phyloP scores from a whole-genome alignment of 495 filamentous ascomycete species.

The Penicillium cosmopolitanum region DNA sequence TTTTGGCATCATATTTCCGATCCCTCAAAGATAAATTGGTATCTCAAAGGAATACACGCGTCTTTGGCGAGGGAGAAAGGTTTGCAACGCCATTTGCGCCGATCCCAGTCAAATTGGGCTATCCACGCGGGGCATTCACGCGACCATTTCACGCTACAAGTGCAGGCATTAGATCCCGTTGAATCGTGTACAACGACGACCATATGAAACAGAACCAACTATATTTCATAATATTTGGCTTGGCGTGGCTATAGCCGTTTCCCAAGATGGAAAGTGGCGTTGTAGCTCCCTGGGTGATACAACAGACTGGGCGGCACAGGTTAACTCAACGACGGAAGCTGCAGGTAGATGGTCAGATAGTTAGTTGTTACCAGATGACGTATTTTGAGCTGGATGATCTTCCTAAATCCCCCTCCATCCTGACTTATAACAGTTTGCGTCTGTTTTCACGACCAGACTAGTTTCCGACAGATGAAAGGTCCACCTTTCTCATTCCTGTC shows the following conservation, averaged over 20 bases:
- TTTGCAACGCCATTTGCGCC: background rate
- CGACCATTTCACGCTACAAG: background rate
- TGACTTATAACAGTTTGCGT: background rate
- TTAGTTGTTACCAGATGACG: too few species aligned
- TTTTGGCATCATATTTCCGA: too few species aligned
- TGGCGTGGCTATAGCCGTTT: background rate
- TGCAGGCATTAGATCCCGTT: background rate
- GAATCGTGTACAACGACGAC: background rate
- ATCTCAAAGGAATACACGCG: background rate
- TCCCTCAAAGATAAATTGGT: background rate
- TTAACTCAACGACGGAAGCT: background rate
- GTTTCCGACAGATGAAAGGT: background rate
- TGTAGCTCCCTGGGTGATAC: background rate
- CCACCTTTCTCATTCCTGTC: background rate
- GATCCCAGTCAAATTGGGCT: slow-evolving; percentile 1
- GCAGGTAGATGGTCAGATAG: background rate
- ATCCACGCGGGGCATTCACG: slow-evolving; percentile 3
- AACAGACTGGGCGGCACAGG: background rate
- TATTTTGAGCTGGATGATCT: too few species aligned
- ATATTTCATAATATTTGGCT: background rate
- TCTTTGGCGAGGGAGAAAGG: background rate
- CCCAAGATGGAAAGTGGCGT: background rate
- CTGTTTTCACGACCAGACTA: background rate
- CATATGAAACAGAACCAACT: background rate
- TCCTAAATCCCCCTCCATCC: too few species aligned